A percentile compares a stretch with the other conserved stretches of the same genome.
Evolutionary conservation across 257 asterid genomes (phyloP).

Genomic region (Petunia axillaris): DNA sequence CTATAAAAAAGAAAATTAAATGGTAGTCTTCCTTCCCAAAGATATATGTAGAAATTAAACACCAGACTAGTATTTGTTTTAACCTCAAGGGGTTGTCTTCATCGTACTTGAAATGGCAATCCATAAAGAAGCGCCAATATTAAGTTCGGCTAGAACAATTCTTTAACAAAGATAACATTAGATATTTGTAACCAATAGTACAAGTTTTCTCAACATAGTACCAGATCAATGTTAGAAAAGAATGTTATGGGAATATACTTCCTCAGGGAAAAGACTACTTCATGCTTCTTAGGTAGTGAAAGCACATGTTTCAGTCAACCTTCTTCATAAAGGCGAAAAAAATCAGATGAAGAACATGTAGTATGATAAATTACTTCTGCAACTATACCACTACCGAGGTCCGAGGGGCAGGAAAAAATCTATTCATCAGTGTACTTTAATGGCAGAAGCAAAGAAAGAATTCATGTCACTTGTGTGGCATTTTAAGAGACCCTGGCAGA

Average conservation of each 20-base stretch:
- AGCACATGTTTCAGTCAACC: not conserved
- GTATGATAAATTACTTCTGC: not conserved
- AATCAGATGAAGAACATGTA: not conserved
- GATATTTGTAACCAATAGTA: too few relatives aligned
- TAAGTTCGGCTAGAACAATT: too few relatives aligned
- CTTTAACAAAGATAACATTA: too few relatives aligned
- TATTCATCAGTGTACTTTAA: not conserved
- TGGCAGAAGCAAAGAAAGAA: not conserved
- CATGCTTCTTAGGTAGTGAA: not conserved
- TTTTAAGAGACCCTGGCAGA: not conserved
- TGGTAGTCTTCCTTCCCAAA: not conserved
- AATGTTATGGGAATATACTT: not conserved
- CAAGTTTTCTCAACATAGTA: too few relatives aligned
- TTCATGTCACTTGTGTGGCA: not conserved
- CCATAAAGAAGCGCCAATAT: too few relatives aligned
- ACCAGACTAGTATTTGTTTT: too few relatives aligned
- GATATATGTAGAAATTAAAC: not conserved
- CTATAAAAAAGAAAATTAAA: not conserved
- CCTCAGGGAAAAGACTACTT: not conserved
- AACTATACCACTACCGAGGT: not conserved
- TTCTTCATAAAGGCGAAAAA: not conserved
- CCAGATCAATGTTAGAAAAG: too few relatives aligned
- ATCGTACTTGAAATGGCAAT: too few relatives aligned
- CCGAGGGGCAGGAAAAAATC: not conserved
- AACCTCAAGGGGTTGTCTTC: too few relatives aligned